Base-by-base conservation (phyloP, 495 filamentous ascomycete genomes). In the Daldinia childiae region DNA sequence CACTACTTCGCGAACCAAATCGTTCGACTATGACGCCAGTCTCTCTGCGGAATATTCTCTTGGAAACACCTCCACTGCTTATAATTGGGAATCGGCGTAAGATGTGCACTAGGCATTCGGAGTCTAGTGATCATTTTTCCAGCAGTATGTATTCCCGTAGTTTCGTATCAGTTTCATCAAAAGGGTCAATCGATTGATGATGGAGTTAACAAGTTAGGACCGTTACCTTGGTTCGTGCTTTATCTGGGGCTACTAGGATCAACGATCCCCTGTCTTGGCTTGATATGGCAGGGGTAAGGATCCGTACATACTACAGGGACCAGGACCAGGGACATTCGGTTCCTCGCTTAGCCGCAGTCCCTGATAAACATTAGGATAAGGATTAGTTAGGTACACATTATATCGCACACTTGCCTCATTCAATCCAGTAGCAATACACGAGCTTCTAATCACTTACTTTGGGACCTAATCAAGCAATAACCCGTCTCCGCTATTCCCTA, bases 161-260 rank as follows among this genome's bases (percentile, higher is more conserved):
- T 73, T 73, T 73, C 71, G 71, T 19, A 66, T 64, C 59, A 41
- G 71, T 73, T 73, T 73, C 71, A 73, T 64, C 36, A n/a, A 36
- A 17, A 48, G 15, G 15, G 39, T 41, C 36, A 26, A 64, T 7
- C 55, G 59, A 57, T 26, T 45, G 19, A 61, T 61, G 45, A 61
- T 26, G 48, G 55, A 32, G 24, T 45, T 54, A 54, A 8, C 19
- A 60, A 60, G 39, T 29, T 26, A 54, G 17, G 65, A 56, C 32
- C 39, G 32, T 39, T 51, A 14, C 32, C 27, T 62, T 68, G 70
- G 70, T 21, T 29, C 55, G 64, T 51, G 64, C 52, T 56, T 39
- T 26, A 21, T 58, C 48, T 56, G 6, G 51, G 68, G 27, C 17
- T 17, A 19, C 12, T n/a, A 57, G 29, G 54, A 32, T 63, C 34